These are phyloP conservation scores for Cerioporus squamosus DNA, from an alignment of 1,284 basidiomycete genomes.

Conservation along the genomic window DNA sequence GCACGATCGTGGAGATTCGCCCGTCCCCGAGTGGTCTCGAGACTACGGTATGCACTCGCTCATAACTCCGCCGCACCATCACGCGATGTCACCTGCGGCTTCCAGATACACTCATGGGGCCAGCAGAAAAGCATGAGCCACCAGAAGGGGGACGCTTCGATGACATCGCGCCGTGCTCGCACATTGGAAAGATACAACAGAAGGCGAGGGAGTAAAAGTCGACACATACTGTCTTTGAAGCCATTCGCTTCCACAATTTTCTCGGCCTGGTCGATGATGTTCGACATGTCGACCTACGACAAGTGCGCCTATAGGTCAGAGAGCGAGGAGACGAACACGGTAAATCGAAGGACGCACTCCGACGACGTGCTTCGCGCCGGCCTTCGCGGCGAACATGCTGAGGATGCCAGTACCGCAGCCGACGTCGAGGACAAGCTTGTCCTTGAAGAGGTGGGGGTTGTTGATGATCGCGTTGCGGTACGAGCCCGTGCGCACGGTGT, in stretches of 20 bases:
- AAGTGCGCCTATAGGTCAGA: too few species aligned
- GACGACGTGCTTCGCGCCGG: slow-evolving; percentile 95
- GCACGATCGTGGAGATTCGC: too few species aligned
- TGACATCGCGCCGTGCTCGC: too few species aligned
- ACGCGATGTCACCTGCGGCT: too few species aligned
- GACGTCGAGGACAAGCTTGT: slow-evolving; percentile 96
- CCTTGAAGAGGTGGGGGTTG: slow-evolving; percentile 96
- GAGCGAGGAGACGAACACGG: not conserved
- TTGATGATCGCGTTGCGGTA: slow-evolving; percentile 96
- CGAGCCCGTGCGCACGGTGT: slow-evolving; percentile 92
- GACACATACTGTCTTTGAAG: slow-evolving; percentile 85
- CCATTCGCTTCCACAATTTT: slow-evolving; percentile 98
- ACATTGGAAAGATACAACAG: too few species aligned
- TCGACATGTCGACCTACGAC: slow-evolving; percentile 97
- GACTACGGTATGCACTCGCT: too few species aligned
- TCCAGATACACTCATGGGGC: too few species aligned
- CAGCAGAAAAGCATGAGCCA: too few species aligned
- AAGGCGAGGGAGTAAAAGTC: not conserved
- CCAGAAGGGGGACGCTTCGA: too few species aligned
- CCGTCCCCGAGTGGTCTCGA: too few species aligned
- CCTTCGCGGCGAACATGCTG: slow-evolving; percentile 99
- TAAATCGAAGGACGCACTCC: slow-evolving; percentile 54
- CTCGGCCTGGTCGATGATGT: slow-evolving; percentile 98
- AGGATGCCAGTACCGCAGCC: slow-evolving; percentile 99
- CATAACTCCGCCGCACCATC: too few species aligned